Conservation (phyloP, 805 yeast species). For the Pichia nakasei region DNA sequence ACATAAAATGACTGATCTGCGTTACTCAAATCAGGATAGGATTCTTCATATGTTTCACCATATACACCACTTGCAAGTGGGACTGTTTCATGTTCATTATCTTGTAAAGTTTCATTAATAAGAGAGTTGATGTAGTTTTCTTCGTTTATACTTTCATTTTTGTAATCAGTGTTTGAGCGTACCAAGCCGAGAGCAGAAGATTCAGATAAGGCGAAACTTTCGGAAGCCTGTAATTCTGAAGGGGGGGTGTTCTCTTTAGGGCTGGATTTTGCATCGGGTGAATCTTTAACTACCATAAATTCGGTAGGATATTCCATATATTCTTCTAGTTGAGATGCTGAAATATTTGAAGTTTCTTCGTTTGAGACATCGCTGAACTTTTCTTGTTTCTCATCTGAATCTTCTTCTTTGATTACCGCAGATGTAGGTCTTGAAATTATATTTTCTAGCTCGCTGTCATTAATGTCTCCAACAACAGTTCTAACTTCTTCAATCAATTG, state of each 20-base stretch:
- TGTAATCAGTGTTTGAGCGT: neutral
- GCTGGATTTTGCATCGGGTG: neutral
- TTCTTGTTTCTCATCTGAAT: no score
- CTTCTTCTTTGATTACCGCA: neutral
- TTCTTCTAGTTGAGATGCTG: no score
- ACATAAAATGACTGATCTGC: slow-evolving; percentile 8
- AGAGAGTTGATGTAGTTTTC: slow-evolving; percentile 2
- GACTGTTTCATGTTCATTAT: neutral
- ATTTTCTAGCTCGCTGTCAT: neutral
- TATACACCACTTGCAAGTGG: slow-evolving; percentile 3
- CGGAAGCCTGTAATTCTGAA: neutral
- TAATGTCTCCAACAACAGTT: neutral
- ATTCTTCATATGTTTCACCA: slow-evolving; percentile 2
- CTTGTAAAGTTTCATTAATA: neutral
- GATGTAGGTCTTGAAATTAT: neutral
- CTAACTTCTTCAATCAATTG: slow-evolving; percentile 3
- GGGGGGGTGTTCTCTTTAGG: neutral
- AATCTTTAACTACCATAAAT: slow-evolving; percentile 6
- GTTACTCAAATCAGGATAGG: neutral
- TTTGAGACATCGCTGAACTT: neutral
- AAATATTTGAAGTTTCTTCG: no score
- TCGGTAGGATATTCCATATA: neutral
- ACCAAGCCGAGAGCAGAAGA: slow-evolving; percentile 1
- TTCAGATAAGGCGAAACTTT: slow-evolving; percentile 4
- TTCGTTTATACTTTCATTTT: neutral